phyloP scores from a whole-genome alignment of 352 stramenopile species.

The Phytophthora sojae region DNA sequence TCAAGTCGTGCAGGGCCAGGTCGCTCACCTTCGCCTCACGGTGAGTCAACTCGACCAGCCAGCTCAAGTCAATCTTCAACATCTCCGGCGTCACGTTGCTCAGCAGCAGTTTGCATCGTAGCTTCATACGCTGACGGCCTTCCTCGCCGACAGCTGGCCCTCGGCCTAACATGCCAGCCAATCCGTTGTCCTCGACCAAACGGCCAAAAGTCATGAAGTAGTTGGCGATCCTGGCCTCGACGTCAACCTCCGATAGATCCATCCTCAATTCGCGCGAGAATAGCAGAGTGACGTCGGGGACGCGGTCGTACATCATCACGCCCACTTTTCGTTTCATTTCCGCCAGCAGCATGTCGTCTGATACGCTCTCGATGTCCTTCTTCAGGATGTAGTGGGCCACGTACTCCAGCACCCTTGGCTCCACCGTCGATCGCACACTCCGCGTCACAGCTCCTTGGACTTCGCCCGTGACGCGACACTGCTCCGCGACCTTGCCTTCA shows the following conservation, averaged over 20 bases:
- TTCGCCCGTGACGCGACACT: slow-evolving; percentile 14
- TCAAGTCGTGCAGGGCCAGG: not conserved
- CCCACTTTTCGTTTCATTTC: slow-evolving; percentile 27
- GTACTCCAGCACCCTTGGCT: slow-evolving; percentile 19
- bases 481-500: slow-evolving; percentile 14
- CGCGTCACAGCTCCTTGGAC: slow-evolving; percentile 13
- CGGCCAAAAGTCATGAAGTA: slow-evolving; percentile 15
- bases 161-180: too few relatives aligned
- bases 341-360: slow-evolving; percentile 20
- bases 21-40: not conserved
- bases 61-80: not conserved
- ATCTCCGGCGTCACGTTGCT: not conserved
- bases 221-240: slow-evolving; percentile 22
- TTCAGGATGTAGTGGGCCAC: slow-evolving; percentile 29
- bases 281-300: slow-evolving; percentile 6
- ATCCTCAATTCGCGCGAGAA: slow-evolving; percentile 17
- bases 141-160: too few relatives aligned
- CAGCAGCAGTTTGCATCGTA: not conserved
- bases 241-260: slow-evolving; percentile 4
- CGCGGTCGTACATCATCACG: slow-evolving; percentile 10
- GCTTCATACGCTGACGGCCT: too few relatives aligned
- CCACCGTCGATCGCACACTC: slow-evolving; percentile 16
- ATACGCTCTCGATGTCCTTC: slow-evolving; percentile 19
- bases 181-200: too few relatives aligned
- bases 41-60: not conserved